Conservation (phyloP, 768 basidiomycete genomes). For the Paxillus rubicundulus region DNA sequence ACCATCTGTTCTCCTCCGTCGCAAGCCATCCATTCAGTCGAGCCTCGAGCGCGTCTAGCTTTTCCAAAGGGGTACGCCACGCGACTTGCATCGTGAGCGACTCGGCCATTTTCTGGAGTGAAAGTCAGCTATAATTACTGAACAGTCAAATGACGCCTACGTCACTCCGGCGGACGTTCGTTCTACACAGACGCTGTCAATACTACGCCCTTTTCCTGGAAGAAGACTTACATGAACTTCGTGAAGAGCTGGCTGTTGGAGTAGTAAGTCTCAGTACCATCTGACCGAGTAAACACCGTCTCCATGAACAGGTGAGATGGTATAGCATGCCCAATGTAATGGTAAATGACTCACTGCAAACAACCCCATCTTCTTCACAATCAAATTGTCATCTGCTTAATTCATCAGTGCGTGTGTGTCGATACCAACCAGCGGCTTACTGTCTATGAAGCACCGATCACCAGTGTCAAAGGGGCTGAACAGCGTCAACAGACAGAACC, state of each 20-base stretch:
- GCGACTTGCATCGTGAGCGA: conserved; percentile 65
- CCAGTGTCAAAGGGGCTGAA: conserved; percentile 76
- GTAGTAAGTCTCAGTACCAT: conserved; percentile 79
- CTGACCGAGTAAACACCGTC: conserved; percentile 69
- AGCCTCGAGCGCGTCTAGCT: conserved; percentile 67
- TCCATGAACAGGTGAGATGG: conserved; percentile 18
- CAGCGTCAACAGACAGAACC: conserved; percentile 3
- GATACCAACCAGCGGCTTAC: conserved; percentile 30
- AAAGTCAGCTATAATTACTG: conserved; percentile 11
- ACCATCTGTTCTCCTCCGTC: conserved; percentile 81
- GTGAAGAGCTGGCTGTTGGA: conserved; percentile 75
- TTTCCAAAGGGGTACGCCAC: conserved; percentile 71
- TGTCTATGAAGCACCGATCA: conserved; percentile 74
- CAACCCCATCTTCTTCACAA: conserved; percentile 78
- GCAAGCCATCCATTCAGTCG: conserved; percentile 71
- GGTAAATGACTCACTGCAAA: conserved; percentile 53
- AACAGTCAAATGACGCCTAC: conserved; percentile 32
- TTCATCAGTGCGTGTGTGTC: conserved; percentile 6
- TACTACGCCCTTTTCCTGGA: background rate
- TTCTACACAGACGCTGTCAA: conserved; percentile 35
- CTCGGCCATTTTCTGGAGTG: conserved; percentile 61
- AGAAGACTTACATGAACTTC: conserved; percentile 53
- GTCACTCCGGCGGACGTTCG: conserved; percentile 71
- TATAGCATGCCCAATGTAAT: background rate
- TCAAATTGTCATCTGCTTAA: conserved; percentile 56